phyloP scores from a whole-genome alignment of 1,284 basidiomycete species.

The Cryptococcus wingfieldii region DNA sequence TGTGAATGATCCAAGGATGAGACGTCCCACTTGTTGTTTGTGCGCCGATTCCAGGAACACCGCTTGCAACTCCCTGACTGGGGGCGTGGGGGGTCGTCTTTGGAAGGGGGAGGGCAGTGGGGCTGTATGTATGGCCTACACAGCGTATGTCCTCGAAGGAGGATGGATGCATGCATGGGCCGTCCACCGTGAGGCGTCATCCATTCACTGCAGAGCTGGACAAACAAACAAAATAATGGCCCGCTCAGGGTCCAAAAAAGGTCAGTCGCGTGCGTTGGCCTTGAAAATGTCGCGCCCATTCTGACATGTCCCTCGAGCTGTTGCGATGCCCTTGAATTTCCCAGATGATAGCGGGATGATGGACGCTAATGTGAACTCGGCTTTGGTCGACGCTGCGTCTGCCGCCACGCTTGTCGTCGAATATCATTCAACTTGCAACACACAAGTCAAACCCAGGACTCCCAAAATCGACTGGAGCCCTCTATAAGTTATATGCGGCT shows the following conservation, averaged over 20 bases:
- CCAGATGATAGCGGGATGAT: not conserved
- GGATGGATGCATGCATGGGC: too few relatives aligned
- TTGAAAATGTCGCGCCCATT: not conserved
- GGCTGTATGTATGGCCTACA: too few relatives aligned
- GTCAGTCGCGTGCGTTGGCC: not conserved
- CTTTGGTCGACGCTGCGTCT: not conserved
- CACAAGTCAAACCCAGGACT: too few relatives aligned
- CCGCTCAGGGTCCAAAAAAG: not conserved
- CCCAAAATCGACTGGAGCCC: not conserved
- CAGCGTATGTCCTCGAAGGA: too few relatives aligned
- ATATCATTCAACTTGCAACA: not conserved
- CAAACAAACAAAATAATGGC: not conserved
- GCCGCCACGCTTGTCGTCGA: not conserved
- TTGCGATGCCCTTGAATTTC: not conserved
- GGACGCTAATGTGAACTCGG: not conserved
- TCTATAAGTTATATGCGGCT: slow-evolving; percentile 76
- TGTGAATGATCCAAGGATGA: too few relatives aligned
- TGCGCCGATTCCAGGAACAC: too few relatives aligned
- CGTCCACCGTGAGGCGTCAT: too few relatives aligned
- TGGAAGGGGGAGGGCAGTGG: too few relatives aligned
- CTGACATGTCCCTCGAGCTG: not conserved
- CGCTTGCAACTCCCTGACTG: too few relatives aligned
- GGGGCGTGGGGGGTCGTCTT: too few relatives aligned
- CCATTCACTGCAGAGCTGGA: not conserved
- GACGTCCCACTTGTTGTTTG: too few relatives aligned